phyloP scores from a whole-genome alignment of 441 rosid genomes.

The Viola pubescens region DNA sequence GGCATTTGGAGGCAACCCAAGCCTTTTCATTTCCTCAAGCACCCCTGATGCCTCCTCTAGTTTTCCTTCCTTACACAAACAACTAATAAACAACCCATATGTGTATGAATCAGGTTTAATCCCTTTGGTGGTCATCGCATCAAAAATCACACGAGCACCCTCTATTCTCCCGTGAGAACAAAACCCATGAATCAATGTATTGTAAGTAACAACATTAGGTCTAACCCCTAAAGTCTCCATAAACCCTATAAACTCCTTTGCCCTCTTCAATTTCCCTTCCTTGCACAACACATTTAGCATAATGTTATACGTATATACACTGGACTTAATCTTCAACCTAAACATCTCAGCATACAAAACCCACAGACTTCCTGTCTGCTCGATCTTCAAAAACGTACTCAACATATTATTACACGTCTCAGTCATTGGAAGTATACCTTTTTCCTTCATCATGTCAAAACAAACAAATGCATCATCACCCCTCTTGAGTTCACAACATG shows the following conservation, averaged over 20 bases:
- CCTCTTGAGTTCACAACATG: conserved; percentile 52
- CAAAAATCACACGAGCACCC: conserved; percentile 59
- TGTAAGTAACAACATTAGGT: conserved; percentile 69
- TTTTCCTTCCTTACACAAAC: conserved; percentile 71
- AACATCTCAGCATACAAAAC: conserved; percentile 88
- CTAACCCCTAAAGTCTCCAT: conserved; percentile 67
- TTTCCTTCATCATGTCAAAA: conserved; percentile 57
- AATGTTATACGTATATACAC: conserved; percentile 61
- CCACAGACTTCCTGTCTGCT: conserved; percentile 55
- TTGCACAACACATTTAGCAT: conserved; percentile 85
- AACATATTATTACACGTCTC: conserved; percentile 65
- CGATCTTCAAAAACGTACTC: conserved; percentile 52
- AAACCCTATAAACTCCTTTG: conserved; percentile 49
- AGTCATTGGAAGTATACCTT: conserved; percentile 51
- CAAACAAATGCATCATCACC: conserved; percentile 56
- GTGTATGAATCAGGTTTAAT: conserved; percentile 64
- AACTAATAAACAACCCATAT: conserved; percentile 56
- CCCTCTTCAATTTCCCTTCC: conserved; percentile 87
- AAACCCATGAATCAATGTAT: conserved; percentile 71
- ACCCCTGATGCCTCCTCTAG: conserved; percentile 50
- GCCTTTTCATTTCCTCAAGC: conserved; percentile 52
- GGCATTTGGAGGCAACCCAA: conserved; percentile 60
- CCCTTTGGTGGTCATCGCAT: conserved; percentile 53
- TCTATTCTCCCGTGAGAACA: conserved; percentile 53
- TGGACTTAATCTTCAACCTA: conserved; percentile 68